Conservation (phyloP, 2,329 filamentous ascomycete species). For the Exserohilum turcica region DNA sequence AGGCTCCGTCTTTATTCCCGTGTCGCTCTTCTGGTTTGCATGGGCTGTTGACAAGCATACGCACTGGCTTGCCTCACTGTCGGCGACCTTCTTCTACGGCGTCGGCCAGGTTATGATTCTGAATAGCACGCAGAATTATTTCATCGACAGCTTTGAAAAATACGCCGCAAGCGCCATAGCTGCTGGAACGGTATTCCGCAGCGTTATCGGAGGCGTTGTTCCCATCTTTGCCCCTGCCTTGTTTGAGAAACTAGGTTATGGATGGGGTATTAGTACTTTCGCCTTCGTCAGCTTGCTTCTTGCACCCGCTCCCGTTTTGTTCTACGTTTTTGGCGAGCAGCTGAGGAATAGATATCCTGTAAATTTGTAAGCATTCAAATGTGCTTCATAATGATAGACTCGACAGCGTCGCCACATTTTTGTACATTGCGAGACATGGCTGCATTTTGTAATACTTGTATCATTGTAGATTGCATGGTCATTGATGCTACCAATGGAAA, state of each 20-base stretch:
- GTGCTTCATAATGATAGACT: neutral
- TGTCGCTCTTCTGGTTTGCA: constrained; percentile 51
- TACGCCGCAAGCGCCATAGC: constrained; percentile 59
- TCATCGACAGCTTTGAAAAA: constrained; percentile 58
- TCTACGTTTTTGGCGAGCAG: constrained; percentile 54
- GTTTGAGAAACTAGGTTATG: constrained; percentile 54
- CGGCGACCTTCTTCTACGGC: constrained; percentile 56
- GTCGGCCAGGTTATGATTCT: constrained; percentile 60
- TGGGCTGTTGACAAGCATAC: constrained; percentile 51
- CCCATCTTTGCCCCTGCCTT: constrained; percentile 53
- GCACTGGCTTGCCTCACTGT: constrained; percentile 51
- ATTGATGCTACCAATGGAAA: no score
- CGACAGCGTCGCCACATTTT: no score
- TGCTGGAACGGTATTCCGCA: constrained; percentile 55
- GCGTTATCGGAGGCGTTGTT: constrained; percentile 54
- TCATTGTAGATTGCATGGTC: no score
- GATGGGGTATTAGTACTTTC: constrained; percentile 58
- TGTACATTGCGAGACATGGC: no score
- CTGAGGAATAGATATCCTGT: constrained; percentile 52
- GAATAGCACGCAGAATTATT: constrained; percentile 61
- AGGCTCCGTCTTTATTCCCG: constrained; percentile 51
- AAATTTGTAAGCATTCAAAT: constrained; percentile 17
- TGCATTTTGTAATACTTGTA: no score
- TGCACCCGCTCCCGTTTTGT: constrained; percentile 57
- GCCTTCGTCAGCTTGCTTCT: constrained; percentile 53